These are phyloP conservation scores for Solanum pinnatisectum DNA, from an alignment of 257 asterid genomes.

Conservation along the genomic window DNA sequence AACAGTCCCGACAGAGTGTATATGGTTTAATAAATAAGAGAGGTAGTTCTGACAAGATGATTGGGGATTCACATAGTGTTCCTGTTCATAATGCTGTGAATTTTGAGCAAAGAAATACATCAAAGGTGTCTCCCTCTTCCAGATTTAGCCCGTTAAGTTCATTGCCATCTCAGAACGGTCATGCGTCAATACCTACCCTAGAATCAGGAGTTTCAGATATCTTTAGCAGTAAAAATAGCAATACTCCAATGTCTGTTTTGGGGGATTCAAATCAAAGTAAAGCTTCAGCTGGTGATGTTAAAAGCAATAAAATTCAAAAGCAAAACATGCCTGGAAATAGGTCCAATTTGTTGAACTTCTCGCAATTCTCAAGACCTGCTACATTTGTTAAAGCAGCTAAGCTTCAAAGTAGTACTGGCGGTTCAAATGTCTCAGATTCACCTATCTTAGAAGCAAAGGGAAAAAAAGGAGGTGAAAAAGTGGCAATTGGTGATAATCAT, in stretches of 20 bases:
- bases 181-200: conserved; percentile 20
- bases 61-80: conserved; percentile 20
- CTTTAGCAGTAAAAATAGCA: conserved; percentile 21
- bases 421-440: conserved; percentile 25
- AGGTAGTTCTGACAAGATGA: conserved; percentile 17
- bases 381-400: conserved; percentile 29
- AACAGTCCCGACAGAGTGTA: conserved; percentile 29
- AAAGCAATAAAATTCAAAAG: conserved; percentile 18
- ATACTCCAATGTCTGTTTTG: conserved; percentile 6
- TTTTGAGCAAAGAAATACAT: conserved; percentile 14
- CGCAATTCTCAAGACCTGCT: conserved; percentile 64
- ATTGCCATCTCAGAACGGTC: conserved; percentile 36
- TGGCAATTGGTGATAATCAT: conserved; percentile 12
- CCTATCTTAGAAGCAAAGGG: conserved; percentile 19
- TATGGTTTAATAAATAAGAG: conserved; percentile 31
- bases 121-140: conserved; percentile 26
- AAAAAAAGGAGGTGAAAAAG: conserved; percentile 21
- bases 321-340: conserved; percentile 15
- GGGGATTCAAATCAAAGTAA: conserved; percentile 28
- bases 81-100: conserved; percentile 1
- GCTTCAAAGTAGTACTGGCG: conserved; percentile 23
- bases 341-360: conserved; percentile 51
- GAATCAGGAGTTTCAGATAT: conserved; percentile 45
- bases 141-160: conserved; percentile 27
- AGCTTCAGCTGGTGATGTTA: conserved; percentile 19